Evolutionary conservation across 139 green algal species (phyloP).

Genomic region (Chlamydomonas sp.): DNA sequence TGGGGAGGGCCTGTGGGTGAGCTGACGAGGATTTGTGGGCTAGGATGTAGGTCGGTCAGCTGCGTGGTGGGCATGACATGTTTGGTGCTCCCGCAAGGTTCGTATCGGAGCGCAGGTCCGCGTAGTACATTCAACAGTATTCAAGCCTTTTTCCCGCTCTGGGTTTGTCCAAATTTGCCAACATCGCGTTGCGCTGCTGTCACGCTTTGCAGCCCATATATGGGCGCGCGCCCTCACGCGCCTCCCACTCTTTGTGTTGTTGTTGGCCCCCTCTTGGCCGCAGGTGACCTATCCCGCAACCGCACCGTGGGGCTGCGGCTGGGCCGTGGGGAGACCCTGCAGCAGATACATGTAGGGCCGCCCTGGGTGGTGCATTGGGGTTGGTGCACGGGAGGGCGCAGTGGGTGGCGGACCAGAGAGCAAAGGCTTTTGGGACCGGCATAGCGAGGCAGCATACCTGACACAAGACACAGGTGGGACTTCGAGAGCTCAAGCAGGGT

Average conservation of each 20-base stretch:
- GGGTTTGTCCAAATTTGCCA: too few relatives aligned
- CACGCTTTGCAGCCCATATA: too few relatives aligned
- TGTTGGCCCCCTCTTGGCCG: background rate
- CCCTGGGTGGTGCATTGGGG: background rate
- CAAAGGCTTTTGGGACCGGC: background rate
- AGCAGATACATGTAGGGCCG: constrained; percentile 76
- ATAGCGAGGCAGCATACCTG: too few relatives aligned
- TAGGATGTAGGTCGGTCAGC: background rate
- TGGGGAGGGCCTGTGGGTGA: background rate
- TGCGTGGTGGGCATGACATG: too few relatives aligned
- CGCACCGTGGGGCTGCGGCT: constrained; percentile 85
- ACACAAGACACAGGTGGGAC: too few relatives aligned
- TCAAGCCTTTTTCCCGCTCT: too few relatives aligned
- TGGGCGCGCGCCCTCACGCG: background rate
- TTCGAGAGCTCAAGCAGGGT: too few relatives aligned
- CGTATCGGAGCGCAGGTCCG: too few relatives aligned
- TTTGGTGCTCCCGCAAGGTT: too few relatives aligned
- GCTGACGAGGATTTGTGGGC: too few relatives aligned
- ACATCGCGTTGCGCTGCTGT: too few relatives aligned
- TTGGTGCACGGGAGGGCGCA: background rate
- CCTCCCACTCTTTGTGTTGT: background rate
- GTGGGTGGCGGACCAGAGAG: background rate
- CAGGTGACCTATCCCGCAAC: constrained; percentile 88
- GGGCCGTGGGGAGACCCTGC: constrained; percentile 85
- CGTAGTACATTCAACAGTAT: too few relatives aligned